Base-by-base conservation (phyloP, 2,329 filamentous ascomycete genomes). In the Phialophora chinensis region DNA sequence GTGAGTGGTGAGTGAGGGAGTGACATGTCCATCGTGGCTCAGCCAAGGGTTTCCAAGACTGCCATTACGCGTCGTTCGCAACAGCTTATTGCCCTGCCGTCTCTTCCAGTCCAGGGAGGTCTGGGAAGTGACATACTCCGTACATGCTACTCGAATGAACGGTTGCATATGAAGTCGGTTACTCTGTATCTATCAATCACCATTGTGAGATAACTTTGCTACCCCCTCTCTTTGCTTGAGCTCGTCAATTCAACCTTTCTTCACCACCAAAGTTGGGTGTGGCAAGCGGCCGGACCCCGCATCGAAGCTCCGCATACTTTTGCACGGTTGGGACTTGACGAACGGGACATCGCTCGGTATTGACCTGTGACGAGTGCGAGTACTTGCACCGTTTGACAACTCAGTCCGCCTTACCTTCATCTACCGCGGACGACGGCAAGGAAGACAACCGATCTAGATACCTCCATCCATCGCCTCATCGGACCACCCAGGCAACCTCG, bases 41-140 rank as follows among this genome's bases (percentile, higher is more conserved):
- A 58, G 61, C 61, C 61, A 63, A 63, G 61, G 8, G 35, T 20
- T 58, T 27, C 52, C 61, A 58, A 63, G 54, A 63, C 61, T 52
- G 44, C 29, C 20, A 63, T 63, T 57, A 63, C 61, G 61, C 54
- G 61, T n/a, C 44, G 20, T 52, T 63, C 61, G 61, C 42, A 29
- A 25, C 31, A 29, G 49, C 38, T n/a, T 31, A 52, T 60, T 50
- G 57, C 33, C 29, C 49, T 60, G 38, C 57, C 57, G 42, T 44
- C 29, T 12, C 57, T 60, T 44, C 23, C 56, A 35, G 33, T 12
- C 10, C 33, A 35, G 8, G 31, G 31, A 31, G 33, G 33, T 35
- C 10, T 4, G 33, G 33, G 3, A 7, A 31, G 31, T 14, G 17
- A 42, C 14, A 12, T 12, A 4, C 38, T 4, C n/a, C n/a, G 35